These are phyloP conservation scores for Rauvolfia tetraphylla DNA, from an alignment of 257 asterid genomes.

Conservation along the genomic window DNA sequence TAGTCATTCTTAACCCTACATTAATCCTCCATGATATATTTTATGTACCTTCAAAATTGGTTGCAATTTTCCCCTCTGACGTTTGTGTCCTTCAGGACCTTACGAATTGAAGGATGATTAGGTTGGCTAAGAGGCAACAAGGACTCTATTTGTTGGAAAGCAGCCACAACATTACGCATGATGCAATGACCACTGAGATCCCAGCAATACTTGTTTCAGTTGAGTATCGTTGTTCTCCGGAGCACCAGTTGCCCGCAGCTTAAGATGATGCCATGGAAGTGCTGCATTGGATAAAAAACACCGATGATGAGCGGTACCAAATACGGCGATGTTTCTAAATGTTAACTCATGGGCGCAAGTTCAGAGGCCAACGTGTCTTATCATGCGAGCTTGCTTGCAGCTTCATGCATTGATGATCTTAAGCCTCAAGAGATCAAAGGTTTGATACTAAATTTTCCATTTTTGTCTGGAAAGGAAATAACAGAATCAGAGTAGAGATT, in stretches of 20 bases:
- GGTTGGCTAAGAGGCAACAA: too few species aligned
- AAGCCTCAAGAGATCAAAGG: slow-evolving; percentile 12
- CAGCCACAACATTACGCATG: too few species aligned
- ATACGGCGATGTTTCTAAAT: slow-evolving; percentile 36
- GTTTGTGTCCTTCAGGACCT: too few species aligned
- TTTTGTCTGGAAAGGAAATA: slow-evolving; percentile 17
- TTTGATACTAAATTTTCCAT: slow-evolving; percentile 11
- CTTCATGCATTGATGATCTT: background rate
- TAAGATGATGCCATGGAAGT: slow-evolving; percentile 22
- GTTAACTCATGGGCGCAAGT: slow-evolving; percentile 41
- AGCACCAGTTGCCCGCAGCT: slow-evolving; percentile 28
- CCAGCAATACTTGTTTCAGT: background rate
- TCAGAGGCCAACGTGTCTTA: too few species aligned
- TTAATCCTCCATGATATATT: too few species aligned
- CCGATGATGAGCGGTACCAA: slow-evolving; percentile 32
- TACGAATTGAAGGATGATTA: too few species aligned
- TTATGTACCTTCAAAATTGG: too few species aligned
- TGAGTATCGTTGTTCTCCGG: background rate
- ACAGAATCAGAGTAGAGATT: slow-evolving; percentile 5
- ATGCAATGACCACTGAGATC: slow-evolving; percentile 5
- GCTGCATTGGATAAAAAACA: slow-evolving; percentile 10
- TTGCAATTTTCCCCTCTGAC: too few species aligned
- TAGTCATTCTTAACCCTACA: too few species aligned
- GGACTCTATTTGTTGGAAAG: too few species aligned
- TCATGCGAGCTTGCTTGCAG: too few species aligned